Evolutionary conservation across 495 filamentous ascomycete species (phyloP).

Genomic region (Xylaria flabelliformis): DNA sequence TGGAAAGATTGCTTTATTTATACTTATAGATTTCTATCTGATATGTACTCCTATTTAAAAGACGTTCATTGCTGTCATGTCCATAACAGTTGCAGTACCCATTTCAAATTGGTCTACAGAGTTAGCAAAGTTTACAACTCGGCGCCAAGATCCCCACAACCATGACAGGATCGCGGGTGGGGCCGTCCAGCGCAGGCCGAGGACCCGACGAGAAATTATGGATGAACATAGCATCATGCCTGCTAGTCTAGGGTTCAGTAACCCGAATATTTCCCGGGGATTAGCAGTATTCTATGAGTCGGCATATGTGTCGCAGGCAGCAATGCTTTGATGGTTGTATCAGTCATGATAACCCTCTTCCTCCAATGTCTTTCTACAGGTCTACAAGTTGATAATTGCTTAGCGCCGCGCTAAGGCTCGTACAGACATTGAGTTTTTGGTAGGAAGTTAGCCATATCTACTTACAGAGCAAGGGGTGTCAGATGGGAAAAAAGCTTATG

Average conservation of each 20-base stretch:
- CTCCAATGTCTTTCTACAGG: no score
- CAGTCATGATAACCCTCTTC: neutral
- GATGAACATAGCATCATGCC: neutral
- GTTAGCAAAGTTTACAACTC: neutral
- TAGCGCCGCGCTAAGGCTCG: no score
- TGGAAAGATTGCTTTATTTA: neutral
- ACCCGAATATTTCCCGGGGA: neutral
- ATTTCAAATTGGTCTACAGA: neutral
- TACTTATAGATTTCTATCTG: neutral
- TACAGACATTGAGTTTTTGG: no score
- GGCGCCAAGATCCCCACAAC: neutral
- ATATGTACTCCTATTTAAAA: neutral
- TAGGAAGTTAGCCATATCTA: no score
- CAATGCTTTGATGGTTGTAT: neutral
- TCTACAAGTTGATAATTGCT: no score
- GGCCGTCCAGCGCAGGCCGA: neutral
- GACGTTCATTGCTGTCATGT: neutral
- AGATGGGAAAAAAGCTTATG: no score
- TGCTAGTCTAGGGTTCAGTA: neutral
- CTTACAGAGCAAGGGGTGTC: no score
- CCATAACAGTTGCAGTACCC: neutral
- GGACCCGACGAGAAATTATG: neutral
- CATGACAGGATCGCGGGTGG: neutral
- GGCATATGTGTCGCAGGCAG: neutral
- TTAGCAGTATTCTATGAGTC: neutral